Percentiles rank a stretch among this genome's conserved stretches.
Conservation (phyloP, 345 rosid species). For the Citrus sp. region DNA sequence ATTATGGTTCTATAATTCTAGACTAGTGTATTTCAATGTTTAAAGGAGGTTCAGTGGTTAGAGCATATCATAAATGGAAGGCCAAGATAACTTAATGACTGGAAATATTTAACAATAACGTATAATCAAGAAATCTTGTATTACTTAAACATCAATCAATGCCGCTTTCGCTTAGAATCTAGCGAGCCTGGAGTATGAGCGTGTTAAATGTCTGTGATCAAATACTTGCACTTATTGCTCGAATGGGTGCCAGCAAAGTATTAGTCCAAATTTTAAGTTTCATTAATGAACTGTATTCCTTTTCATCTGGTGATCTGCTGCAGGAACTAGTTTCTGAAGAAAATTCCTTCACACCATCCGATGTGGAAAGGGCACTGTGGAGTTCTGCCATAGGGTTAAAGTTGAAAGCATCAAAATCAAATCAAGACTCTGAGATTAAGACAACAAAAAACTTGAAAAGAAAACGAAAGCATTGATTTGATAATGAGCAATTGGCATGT, state of each 20-base stretch:
- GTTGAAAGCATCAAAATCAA: slow-evolving; percentile 23
- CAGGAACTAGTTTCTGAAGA: slow-evolving; percentile 62
- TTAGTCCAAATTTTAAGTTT: background rate
- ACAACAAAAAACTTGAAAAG: slow-evolving; percentile 40
- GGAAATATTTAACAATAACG: background rate
- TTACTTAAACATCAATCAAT: background rate
- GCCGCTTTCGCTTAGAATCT: background rate
- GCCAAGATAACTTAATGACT: background rate
- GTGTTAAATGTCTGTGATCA: background rate
- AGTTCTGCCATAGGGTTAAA: slow-evolving; percentile 50
- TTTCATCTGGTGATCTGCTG: slow-evolving; percentile 11
- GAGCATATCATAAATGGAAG: no score
- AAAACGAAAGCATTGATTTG: slow-evolving; percentile 61
- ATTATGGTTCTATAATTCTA: background rate
- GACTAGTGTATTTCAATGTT: background rate
- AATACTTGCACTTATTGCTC: background rate
- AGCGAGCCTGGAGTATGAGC: background rate
- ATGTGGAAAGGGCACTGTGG: slow-evolving; percentile 87
- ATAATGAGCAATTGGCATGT: background rate
- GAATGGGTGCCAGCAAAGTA: background rate
- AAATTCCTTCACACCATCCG: slow-evolving; percentile 62
- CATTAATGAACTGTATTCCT: background rate
- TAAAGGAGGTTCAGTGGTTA: background rate
- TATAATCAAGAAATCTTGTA: no score
- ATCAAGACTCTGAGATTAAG: slow-evolving; percentile 19